These are phyloP conservation scores for Fraxinus albicans DNA, from an alignment of 305 asterid genomes.

Conservation along the genomic window DNA sequence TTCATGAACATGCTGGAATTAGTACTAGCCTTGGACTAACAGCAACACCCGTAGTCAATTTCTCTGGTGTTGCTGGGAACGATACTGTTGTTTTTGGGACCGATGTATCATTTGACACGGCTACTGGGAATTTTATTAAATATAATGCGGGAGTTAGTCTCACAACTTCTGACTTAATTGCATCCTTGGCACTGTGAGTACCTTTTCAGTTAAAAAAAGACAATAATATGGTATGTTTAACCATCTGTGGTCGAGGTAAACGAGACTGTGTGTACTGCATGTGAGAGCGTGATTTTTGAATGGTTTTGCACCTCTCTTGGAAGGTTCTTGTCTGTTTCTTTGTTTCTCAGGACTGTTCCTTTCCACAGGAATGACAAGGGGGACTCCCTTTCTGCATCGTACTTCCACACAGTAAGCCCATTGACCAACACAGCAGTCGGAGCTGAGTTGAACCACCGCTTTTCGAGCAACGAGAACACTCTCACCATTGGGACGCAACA, in stretches of 20 bases:
- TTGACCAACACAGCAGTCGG: slow-evolving; percentile 85
- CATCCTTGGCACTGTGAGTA: slow-evolving; percentile 80
- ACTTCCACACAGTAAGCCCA: slow-evolving; percentile 78
- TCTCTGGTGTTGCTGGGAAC: slow-evolving; percentile 91
- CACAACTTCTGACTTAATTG: slow-evolving; percentile 63
- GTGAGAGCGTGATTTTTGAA: neutral
- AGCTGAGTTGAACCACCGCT: slow-evolving; percentile 84
- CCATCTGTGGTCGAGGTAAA: neutral
- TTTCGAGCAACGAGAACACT: slow-evolving; percentile 74
- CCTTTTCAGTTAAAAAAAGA: neutral
- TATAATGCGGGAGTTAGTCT: slow-evolving; percentile 73
- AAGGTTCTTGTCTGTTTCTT: neutral
- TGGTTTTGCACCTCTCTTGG: neutral
- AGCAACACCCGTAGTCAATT: slow-evolving; percentile 66
- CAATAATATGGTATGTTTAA: neutral
- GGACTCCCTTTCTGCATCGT: slow-evolving; percentile 67
- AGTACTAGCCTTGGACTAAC: slow-evolving; percentile 72
- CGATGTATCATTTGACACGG: slow-evolving; percentile 87
- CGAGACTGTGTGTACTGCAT: neutral
- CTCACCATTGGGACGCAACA: slow-evolving; percentile 86
- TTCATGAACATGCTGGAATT: slow-evolving; percentile 74
- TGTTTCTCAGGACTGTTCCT: neutral
- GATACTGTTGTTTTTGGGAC: slow-evolving; percentile 61
- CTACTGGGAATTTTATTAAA: slow-evolving; percentile 72
- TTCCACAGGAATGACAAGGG: slow-evolving; percentile 73